Conservation (phyloP, 495 filamentous ascomycete genomes). For the Neurospora sp. region DNA sequence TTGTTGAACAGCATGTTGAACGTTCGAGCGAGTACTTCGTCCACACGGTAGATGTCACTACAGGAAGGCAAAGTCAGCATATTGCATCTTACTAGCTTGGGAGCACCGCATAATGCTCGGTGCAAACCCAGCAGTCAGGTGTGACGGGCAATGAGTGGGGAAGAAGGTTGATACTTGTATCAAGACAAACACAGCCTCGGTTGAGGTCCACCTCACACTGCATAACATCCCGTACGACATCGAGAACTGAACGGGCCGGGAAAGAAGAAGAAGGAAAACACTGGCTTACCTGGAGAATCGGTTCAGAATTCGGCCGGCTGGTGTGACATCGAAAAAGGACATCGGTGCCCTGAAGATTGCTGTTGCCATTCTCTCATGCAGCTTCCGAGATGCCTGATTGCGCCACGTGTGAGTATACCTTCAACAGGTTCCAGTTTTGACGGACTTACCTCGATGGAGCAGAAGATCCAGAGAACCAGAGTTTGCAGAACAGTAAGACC, state of each 20-base stretch:
- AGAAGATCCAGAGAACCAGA: conserved; percentile 96
- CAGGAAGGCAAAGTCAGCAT: conserved; percentile 19
- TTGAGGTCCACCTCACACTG: conserved; percentile 5
- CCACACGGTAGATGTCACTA: conserved; percentile 90
- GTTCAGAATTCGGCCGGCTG: conserved; percentile 93
- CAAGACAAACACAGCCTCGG: conserved; percentile 4
- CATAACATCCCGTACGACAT: conserved; percentile 10
- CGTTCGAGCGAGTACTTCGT: conserved; percentile 86
- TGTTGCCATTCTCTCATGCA: conserved; percentile 96
- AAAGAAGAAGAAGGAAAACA: neutral
- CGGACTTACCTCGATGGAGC: conserved; percentile 77
- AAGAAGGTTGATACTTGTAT: neutral
- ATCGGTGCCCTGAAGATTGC: conserved; percentile 97
- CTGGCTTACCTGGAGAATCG: conserved; percentile 74
- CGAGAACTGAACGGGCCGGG: neutral
- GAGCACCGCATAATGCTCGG: conserved; percentile 6
- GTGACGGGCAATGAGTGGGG: neutral
- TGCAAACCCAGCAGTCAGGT: neutral
- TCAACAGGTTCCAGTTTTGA: neutral
- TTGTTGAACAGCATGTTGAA: conserved; percentile 96
- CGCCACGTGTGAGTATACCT: conserved; percentile 8
- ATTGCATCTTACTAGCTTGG: neutral
- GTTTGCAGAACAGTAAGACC: conserved; percentile 83
- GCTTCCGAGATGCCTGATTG: conserved; percentile 72
- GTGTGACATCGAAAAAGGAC: conserved; percentile 98